phyloP scores from a whole-genome alignment of 768 basidiomycete species.

The Amanita brunnescens region DNA sequence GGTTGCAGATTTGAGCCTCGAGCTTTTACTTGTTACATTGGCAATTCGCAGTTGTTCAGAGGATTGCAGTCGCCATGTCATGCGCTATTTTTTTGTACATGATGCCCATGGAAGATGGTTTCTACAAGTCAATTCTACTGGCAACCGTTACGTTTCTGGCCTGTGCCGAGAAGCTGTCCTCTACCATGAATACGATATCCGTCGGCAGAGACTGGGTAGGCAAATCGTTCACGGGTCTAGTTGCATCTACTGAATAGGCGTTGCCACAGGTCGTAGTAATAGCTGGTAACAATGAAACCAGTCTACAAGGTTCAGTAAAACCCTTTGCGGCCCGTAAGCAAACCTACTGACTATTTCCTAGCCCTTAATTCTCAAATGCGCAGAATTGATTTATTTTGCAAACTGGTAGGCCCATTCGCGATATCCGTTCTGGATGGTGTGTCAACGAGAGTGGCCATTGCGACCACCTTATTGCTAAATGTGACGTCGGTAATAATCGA shows the following conservation, averaged over 20 bases:
- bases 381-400: conserved; percentile 22
- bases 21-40: background rate
- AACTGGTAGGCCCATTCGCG: conserved; percentile 17
- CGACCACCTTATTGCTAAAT: conserved; percentile 13
- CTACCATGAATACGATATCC: conserved; percentile 18
- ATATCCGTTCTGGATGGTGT: conserved; percentile 18
- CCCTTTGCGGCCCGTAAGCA: background rate
- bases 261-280: conserved; percentile 6
- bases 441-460: conserved; percentile 15
- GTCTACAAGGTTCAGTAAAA: conserved; percentile 1
- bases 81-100: conserved; percentile 15
- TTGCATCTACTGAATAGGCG: background rate
- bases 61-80: conserved; percentile 14
- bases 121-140: conserved; percentile 1
- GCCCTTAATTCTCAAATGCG: conserved; percentile 22
- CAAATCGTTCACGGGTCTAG: background rate
- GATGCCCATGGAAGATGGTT: conserved; percentile 3
- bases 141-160: conserved; percentile 10
- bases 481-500: conserved; percentile 15
- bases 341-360: background rate
- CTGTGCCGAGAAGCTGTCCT: conserved; percentile 19
- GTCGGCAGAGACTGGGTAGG: conserved; percentile 22
- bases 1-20: background rate
- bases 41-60: conserved; percentile 12
- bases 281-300: background rate